Percentiles rank a stretch among this genome's conserved stretches.
Evolutionary conservation across 2,329 filamentous ascomycete species (phyloP).

Genomic region (Pseudogymnoascus sp.): DNA sequence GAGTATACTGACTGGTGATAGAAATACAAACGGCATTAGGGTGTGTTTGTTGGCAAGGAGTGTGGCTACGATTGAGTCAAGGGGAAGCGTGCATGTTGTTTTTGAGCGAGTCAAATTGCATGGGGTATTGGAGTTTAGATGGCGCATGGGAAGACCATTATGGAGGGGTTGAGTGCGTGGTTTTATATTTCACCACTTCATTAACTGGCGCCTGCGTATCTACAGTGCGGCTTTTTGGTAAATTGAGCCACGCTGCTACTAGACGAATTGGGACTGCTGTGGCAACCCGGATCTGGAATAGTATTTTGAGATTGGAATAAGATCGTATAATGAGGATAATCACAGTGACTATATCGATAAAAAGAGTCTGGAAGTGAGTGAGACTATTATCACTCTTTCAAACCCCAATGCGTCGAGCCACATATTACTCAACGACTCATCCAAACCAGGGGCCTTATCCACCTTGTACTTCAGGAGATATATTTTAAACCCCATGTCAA

Average conservation of each 20-base stretch:
- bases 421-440: background rate
- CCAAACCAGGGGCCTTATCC: too few relatives aligned
- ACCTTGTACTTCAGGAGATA: too few relatives aligned
- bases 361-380: background rate
- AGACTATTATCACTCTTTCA: background rate
- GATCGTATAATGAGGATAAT: background rate
- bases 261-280: background rate
- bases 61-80: background rate
- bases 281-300: background rate
- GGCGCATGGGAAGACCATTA: background rate
- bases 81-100: background rate
- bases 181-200: background rate
- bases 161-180: background rate
- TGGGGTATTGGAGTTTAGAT: conserved; percentile 3
- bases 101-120: conserved; percentile 6
- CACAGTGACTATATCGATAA: background rate
- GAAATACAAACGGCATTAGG: conserved; percentile 30
- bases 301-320: conserved; percentile 5
- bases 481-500: too few relatives aligned
- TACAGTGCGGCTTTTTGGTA: background rate
- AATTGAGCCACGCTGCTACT: background rate
- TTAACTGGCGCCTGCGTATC: background rate
- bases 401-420: background rate
- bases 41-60: background rate
- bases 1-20: conserved; percentile 11